phyloP scores from a whole-genome alignment of 192 early-diverging fungal species.

The Backusella circina region DNA sequence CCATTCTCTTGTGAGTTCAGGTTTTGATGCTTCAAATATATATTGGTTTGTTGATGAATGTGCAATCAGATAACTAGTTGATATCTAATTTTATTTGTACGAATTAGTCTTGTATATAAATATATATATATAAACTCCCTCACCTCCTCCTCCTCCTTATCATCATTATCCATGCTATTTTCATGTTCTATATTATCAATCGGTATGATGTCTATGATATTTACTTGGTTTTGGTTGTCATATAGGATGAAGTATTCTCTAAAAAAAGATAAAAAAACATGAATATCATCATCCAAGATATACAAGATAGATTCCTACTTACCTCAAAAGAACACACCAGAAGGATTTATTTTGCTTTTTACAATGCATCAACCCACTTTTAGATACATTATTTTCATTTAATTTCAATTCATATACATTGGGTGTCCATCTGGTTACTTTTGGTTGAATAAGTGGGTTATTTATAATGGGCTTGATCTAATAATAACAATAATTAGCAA shows the following conservation, averaged over 20 bases:
- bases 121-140: too few relatives aligned
- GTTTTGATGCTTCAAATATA: background rate
- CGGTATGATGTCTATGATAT: background rate
- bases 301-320: background rate
- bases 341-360: background rate
- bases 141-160: too few relatives aligned
- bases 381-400: background rate
- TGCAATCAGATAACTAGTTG: background rate
- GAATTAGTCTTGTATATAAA: too few relatives aligned
- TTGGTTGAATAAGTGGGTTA: background rate
- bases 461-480: background rate
- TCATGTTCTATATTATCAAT: background rate
- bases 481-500: background rate
- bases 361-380: background rate
- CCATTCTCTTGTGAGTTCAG: background rate
- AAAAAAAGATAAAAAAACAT: background rate
- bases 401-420: background rate
- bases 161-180: background rate
- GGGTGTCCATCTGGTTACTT: background rate
- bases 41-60: background rate
- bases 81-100: background rate
- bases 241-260: constrained; percentile 8
- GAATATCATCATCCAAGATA: background rate
- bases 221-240: constrained; percentile 1
- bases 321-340: background rate